Base-by-base conservation (phyloP, 306 rosid species). In the Trifolium dubium region DNA sequence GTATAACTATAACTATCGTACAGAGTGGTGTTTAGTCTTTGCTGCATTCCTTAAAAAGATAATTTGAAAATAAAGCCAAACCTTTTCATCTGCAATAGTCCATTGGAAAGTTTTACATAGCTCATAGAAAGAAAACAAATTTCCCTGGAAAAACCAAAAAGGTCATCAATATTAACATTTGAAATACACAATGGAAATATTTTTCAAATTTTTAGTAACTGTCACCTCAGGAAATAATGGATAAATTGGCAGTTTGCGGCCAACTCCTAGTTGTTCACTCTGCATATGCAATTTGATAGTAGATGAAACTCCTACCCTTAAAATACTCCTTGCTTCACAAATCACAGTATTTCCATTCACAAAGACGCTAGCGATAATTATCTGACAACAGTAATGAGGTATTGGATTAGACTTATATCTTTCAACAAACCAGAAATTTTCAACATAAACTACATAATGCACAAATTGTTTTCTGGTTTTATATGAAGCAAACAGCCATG, bases 51-150 rank as follows among this genome's bases (percentile, higher is more conserved):
- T 43, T 77, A 80, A 60, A 41, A 77, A 67, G 43, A 61, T 4
- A 51, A 70, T 50, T 28, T 49, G 73, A 46, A 62, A 58, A 72
- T 18, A 68, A 54, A 64, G 62, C 35, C 79, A 68, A 63, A 92
- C 98, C 96, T 88, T 87, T 72, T 86, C 91, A 84, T 93, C 97
- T 77, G 88, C 98, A 63, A 89, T 61, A 67, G 88, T 89, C 98
- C 98, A 93, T 73, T 60, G 90, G 88, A 88, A 93, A 77, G 81
- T 85, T 84, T 80, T 86, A 88, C 98, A 93, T 44, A 88, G 92
- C 85, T 91, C 97, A 73, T 93, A 91, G 78, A 91, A 86, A 56
- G 98, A 90, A 86, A 91, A 89, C 67, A 89, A 61, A 71, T 82
- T 85, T 49, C 98, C 98, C 97, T 92, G 90, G 43, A 56, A 83